phyloP scores from a whole-genome alignment of 495 filamentous ascomycete genomes.

The Durotheca rogersii region DNA sequence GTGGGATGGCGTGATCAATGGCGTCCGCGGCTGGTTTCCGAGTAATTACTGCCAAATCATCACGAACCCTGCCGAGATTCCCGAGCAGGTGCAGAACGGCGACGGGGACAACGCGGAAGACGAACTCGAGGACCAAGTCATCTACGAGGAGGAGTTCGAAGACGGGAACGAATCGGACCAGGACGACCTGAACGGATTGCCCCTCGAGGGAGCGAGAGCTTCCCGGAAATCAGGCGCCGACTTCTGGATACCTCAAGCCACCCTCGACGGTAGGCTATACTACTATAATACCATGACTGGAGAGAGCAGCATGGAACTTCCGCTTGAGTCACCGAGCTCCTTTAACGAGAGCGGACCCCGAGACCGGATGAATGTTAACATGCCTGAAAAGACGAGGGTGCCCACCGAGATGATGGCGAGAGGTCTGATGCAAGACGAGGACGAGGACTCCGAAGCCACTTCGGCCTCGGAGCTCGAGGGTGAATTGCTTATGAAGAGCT shows the following conservation, averaged over 20 bases:
- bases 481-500: conserved; percentile 51
- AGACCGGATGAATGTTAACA: conserved; percentile 81
- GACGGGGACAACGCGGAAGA: conserved; percentile 73
- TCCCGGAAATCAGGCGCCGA: conserved; percentile 83
- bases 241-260: conserved; percentile 98
- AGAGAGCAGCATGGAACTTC: conserved; percentile 88
- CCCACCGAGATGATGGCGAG: conserved; percentile 91
- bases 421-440: conserved; percentile 80
- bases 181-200: conserved; percentile 59
- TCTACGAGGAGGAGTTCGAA: conserved; percentile 49
- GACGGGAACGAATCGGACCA: conserved; percentile 66
- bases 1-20: conserved; percentile 98
- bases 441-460: conserved; percentile 70
- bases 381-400: conserved; percentile 86
- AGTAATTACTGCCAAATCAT: conserved; percentile 96
- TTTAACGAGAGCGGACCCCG: conserved; percentile 79
- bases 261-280: conserved; percentile 87
- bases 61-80: conserved; percentile 65
- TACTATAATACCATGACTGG: conserved; percentile 98
- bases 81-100: conserved; percentile 57
- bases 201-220: conserved; percentile 66
- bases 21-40: conserved; percentile 94
- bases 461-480: conserved; percentile 86
- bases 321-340: conserved; percentile 83
- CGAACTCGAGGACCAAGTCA: conserved; percentile 56